Evolutionary conservation across 805 yeast genomes (phyloP).

Genomic region (Debaryomyces castellii): DNA sequence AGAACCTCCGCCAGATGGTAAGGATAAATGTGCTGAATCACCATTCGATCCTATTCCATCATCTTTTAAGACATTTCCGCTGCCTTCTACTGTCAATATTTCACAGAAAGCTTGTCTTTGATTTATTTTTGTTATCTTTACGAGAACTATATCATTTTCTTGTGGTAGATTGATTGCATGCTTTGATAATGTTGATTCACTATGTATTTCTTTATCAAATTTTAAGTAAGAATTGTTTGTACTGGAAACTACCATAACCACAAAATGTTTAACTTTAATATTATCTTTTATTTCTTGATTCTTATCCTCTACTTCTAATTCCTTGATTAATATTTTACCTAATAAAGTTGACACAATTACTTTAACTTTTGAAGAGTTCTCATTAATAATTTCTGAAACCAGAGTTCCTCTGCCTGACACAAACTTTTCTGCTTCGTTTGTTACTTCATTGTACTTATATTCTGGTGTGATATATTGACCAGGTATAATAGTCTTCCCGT

Average conservation of each 20-base stretch:
- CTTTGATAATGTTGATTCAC: background rate
- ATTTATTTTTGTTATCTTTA: slow-evolving; percentile 66
- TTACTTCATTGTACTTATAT: slow-evolving; percentile 28
- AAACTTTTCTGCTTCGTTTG: slow-evolving; percentile 39
- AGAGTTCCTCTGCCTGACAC: slow-evolving; percentile 67
- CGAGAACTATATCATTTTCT: slow-evolving; percentile 81
- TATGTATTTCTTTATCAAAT: slow-evolving; percentile 15
- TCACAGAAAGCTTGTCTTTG: slow-evolving; percentile 76
- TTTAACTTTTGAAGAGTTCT: slow-evolving; percentile 27
- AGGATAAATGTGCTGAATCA: slow-evolving; percentile 34
- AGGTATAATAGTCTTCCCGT: slow-evolving; percentile 51
- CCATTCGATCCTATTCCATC: slow-evolving; percentile 65
- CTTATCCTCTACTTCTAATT: slow-evolving; percentile 8
- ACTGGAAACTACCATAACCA: slow-evolving; percentile 32
- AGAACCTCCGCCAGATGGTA: slow-evolving; percentile 56
- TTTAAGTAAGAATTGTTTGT: slow-evolving; percentile 21
- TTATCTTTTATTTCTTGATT: slow-evolving; percentile 8
- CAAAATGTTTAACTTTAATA: slow-evolving; percentile 17
- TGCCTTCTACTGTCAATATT: slow-evolving; percentile 63
- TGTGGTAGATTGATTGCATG: slow-evolving; percentile 63
- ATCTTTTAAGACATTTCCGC: slow-evolving; percentile 57
- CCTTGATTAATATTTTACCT: slow-evolving; percentile 51
- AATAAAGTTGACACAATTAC: slow-evolving; percentile 59
- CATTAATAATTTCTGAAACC: slow-evolving; percentile 43
- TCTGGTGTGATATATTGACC: slow-evolving; percentile 77